A percentile compares a stretch with the other conserved stretches of the same genome.
Evolutionary conservation across 2,329 filamentous ascomycete genomes (phyloP).

Genomic region (Trichoderma citrinoviride): DNA sequence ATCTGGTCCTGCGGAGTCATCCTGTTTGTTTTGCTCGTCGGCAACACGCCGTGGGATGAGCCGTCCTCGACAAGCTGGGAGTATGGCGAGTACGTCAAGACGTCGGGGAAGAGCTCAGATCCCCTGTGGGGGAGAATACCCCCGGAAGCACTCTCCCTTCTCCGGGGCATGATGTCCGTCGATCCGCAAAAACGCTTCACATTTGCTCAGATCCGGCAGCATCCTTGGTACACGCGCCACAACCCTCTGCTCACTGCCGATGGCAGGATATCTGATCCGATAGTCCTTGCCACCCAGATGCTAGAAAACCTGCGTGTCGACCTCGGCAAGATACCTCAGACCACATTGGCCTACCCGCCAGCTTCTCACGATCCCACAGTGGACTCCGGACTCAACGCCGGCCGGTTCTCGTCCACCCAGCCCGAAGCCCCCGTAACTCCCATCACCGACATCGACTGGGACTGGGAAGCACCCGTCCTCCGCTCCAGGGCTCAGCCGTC

Average conservation of each 20-base stretch:
- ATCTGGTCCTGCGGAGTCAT: slow-evolving; percentile 98
- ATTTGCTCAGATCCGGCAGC: slow-evolving; percentile 81
- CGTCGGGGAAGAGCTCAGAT: slow-evolving; percentile 77
- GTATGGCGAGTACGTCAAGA: slow-evolving; percentile 80
- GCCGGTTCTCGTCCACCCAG: slow-evolving; percentile 73
- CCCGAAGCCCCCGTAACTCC: slow-evolving; percentile 69
- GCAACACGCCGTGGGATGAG: slow-evolving; percentile 97
- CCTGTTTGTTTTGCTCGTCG: slow-evolving; percentile 90
- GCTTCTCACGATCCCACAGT: slow-evolving; percentile 65
- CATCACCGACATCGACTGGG: slow-evolving; percentile 71
- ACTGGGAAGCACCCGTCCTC: slow-evolving; percentile 76
- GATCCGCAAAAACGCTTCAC: slow-evolving; percentile 73
- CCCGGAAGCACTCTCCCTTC: slow-evolving; percentile 68
- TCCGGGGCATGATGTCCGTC: slow-evolving; percentile 90
- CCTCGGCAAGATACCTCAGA: slow-evolving; percentile 66
- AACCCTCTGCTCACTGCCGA: slow-evolving; percentile 74
- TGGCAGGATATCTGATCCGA: slow-evolving; percentile 72
- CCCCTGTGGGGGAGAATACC: slow-evolving; percentile 82
- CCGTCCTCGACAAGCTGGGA: slow-evolving; percentile 85
- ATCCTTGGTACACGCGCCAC: slow-evolving; percentile 88
- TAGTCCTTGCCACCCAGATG: slow-evolving; percentile 91
- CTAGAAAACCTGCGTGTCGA: slow-evolving; percentile 88
- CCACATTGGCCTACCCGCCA: slow-evolving; percentile 35
- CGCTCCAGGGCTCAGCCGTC: slow-evolving; percentile 49
- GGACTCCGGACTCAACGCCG: slow-evolving; percentile 49